Evolutionary conservation across 768 basidiomycete species (phyloP).

Genomic region (Mycena kentingensis): DNA sequence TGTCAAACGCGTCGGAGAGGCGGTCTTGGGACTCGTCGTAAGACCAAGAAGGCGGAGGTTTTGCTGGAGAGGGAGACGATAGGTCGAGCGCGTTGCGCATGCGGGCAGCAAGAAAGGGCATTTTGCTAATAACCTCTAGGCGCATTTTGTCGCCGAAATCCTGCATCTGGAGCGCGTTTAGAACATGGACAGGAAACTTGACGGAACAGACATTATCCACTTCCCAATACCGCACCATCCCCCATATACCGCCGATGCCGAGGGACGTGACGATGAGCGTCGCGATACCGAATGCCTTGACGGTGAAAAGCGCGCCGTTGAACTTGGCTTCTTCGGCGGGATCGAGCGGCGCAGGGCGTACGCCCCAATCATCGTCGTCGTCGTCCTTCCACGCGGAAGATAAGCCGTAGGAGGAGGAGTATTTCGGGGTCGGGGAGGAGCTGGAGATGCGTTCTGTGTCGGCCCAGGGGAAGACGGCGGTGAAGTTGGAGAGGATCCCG

Average conservation of each 20-base stretch:
- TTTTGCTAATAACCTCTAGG: constrained; percentile 35
- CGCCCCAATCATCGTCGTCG: constrained; percentile 20
- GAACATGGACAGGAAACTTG: neutral
- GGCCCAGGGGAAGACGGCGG: constrained; percentile 5
- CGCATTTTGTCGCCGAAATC: constrained; percentile 9
- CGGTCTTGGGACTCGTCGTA: constrained; percentile 58
- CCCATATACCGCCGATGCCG: constrained; percentile 46
- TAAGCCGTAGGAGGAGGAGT: neutral
- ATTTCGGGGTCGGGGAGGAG: neutral
- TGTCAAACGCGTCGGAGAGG: constrained; percentile 56
- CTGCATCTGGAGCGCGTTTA: constrained; percentile 5
- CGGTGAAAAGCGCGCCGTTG: constrained; percentile 54
- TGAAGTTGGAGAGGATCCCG: neutral
- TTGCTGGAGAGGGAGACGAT: constrained; percentile 6
- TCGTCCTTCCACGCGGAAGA: constrained; percentile 23
- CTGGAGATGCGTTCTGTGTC: constrained; percentile 2
- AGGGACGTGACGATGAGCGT: constrained; percentile 57
- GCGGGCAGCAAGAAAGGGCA: constrained; percentile 57
- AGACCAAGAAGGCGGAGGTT: constrained; percentile 42
- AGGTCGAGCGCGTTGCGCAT: constrained; percentile 52
- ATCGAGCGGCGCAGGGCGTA: constrained; percentile 10
- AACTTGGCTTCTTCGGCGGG: constrained; percentile 39
- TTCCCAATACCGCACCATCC: constrained; percentile 54
- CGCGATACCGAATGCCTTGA: constrained; percentile 68
- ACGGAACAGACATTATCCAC: constrained; percentile 53